Evolutionary conservation across 1,139 yeast species (phyloP).

Genomic region (Geotrichum klebahnii): DNA sequence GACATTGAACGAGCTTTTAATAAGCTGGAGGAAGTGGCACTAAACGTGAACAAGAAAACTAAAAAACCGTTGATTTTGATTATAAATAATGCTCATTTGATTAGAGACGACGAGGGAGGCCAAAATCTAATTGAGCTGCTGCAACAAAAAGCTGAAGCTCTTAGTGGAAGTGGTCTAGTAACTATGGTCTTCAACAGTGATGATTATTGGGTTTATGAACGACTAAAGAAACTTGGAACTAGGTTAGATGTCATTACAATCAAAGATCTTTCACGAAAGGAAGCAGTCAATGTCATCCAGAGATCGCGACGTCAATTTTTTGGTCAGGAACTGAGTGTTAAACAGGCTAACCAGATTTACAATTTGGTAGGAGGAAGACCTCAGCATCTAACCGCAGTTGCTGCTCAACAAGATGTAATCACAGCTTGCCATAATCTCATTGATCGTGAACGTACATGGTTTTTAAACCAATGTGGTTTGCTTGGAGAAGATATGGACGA

Average conservation of each 20-base stretch:
- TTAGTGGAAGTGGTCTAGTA: conserved; percentile 71
- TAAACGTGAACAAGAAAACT: conserved; percentile 42
- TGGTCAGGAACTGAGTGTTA: conserved; percentile 43
- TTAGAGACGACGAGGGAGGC: conserved; percentile 68
- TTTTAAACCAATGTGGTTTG: conserved; percentile 74
- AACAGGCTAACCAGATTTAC: conserved; percentile 53
- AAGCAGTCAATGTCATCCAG: conserved; percentile 55
- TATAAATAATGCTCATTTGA: conserved; percentile 70
- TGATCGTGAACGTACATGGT: conserved; percentile 82
- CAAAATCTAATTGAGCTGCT: conserved; percentile 64
- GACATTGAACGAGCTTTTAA: conserved; percentile 81
- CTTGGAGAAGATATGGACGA: conserved; percentile 79
- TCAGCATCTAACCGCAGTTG: conserved; percentile 73
- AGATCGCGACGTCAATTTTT: conserved; percentile 50
- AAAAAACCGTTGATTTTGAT: conserved; percentile 61
- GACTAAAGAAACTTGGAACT: conserved; percentile 68
- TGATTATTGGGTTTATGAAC: conserved; percentile 84
- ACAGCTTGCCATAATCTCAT: conserved; percentile 66
- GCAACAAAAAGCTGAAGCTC: conserved; percentile 77
- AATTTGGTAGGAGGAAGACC: conserved; percentile 80
- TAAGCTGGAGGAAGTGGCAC: conserved; percentile 69
- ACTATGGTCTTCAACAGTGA: conserved; percentile 77
- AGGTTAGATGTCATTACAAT: conserved; percentile 70
- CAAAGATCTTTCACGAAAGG: conserved; percentile 56
- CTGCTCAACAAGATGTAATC: conserved; percentile 58